Evolutionary conservation across 129 eudicot genomes (phyloP).

Genomic region (Logfia minima): DNA sequence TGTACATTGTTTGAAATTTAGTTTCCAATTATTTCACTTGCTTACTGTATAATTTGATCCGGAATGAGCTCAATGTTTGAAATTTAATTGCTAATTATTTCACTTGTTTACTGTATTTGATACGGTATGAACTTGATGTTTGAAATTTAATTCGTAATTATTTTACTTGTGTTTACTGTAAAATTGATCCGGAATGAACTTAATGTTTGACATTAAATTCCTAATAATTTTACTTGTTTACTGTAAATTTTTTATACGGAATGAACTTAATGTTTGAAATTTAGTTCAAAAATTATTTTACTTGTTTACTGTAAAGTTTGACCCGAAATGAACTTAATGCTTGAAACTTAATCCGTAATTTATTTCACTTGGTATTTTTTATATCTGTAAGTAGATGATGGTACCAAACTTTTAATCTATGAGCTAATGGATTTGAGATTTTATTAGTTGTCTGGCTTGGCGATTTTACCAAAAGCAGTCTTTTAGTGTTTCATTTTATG

Average conservation of each 20-base stretch:
- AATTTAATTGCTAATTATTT: neutral
- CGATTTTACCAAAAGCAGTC: constrained; percentile 14
- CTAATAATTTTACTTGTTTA: too few relatives aligned
- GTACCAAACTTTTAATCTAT: constrained; percentile 9
- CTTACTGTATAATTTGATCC: neutral
- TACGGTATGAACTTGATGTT: neutral
- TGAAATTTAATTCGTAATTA: too few relatives aligned
- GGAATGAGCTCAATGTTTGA: neutral
- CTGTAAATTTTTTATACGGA: too few relatives aligned
- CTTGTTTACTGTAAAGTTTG: neutral
- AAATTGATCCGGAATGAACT: neutral
- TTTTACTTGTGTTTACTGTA: neutral
- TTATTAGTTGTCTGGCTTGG: neutral
- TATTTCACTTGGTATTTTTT: neutral
- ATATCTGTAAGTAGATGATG: neutral
- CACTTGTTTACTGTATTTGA: neutral
- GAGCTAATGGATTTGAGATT: constrained; percentile 18
- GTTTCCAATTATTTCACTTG: too few relatives aligned
- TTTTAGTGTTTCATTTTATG: neutral
- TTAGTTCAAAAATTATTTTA: neutral
- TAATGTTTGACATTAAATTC: too few relatives aligned
- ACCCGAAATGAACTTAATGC: neutral
- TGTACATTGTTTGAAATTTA: too few relatives aligned
- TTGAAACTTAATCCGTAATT: too few relatives aligned
- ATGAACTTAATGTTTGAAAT: neutral